Base-by-base conservation (phyloP, 805 yeast species). In the Starmera caribaea region DNA sequence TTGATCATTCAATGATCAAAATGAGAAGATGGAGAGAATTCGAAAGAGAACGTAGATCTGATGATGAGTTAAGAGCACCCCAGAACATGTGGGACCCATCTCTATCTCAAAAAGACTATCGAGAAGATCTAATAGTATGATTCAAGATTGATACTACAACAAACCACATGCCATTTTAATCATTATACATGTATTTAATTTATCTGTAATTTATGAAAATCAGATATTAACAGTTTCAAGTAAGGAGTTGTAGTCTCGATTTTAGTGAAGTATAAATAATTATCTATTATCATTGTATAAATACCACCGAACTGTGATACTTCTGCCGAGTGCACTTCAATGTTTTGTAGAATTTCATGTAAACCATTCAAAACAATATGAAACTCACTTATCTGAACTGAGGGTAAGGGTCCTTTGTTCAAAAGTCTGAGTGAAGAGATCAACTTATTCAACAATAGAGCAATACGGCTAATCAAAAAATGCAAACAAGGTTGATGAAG, bases 1-100 rank as follows among this genome's bases (percentile, higher is more conserved):
- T 90, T 57, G 97, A 90, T 59, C 84, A 92, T n/a, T 78, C 94
- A 2, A 76, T 76, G 53, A 92, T 92, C 56, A 74, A 75, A 38
- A 89, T 90, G 90, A 85, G 81, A 69, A 72, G 90, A 43, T 92
- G 98, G 98, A 76, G 86, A 57, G 97, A 92, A 48, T 88, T 76
- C 66, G 97, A 89, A 60, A 68, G 84, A 48, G 87, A 82, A 33
- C 57, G 59, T 27, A 54, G 46, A 35, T 40, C 35, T 11, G 32
- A 40, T 14, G 36, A 40, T n/a, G 31, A 39, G 3, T 31, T 53
- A n/a, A 49, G 47, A 37, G 49, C 41, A 7, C 59, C 59, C 30
- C 44, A 46, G 24, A 53, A 40, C 38, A 38, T 52, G 8, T 54
- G 59, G 59, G 53, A 54, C 38, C 59, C 59, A 14, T 41, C 52